Evolutionary conservation across 2,329 filamentous ascomycete genomes (phyloP).

Genomic region (Nemania sp.): DNA sequence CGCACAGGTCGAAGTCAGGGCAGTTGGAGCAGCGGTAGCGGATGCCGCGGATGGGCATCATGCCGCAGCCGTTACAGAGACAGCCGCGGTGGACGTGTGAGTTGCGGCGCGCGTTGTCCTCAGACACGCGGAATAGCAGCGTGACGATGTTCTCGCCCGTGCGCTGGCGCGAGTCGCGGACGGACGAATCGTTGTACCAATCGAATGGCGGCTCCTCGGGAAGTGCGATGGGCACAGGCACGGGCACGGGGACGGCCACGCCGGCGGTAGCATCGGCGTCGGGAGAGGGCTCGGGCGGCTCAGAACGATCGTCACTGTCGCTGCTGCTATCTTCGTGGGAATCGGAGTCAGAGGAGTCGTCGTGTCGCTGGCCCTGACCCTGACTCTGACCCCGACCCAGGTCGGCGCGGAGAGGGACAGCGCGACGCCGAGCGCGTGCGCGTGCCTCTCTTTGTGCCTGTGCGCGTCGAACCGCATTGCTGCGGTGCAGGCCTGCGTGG

Average conservation of each 20-base stretch:
- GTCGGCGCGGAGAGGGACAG: too few species aligned
- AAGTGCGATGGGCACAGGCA: constrained; percentile 34
- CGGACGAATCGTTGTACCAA: constrained; percentile 56
- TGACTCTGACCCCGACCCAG: too few species aligned
- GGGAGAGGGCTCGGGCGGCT: constrained; percentile 42
- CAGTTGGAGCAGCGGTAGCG: constrained; percentile 96
- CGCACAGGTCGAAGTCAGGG: constrained; percentile 92
- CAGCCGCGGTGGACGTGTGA: constrained; percentile 92
- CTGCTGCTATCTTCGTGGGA: constrained; percentile 51
- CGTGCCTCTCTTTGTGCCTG: too few species aligned
- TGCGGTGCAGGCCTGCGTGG: constrained; percentile 58
- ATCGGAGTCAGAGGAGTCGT: constrained; percentile 45
- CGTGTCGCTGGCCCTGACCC: constrained; percentile 36
- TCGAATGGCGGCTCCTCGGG: constrained; percentile 47
- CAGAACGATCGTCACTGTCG: too few species aligned
- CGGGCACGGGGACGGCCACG: constrained; percentile 26
- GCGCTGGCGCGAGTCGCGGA: constrained; percentile 48
- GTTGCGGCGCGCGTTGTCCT: constrained; percentile 86
- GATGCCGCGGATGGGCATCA: constrained; percentile 86
- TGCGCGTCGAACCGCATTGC: constrained; percentile 68
- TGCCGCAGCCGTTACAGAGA: constrained; percentile 85
- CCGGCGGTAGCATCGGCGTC: constrained; percentile 15
- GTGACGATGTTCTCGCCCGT: constrained; percentile 80
- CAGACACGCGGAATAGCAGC: constrained; percentile 87
- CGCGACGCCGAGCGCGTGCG: too few species aligned